phyloP scores from a whole-genome alignment of 176 grass and related monocot genomes.

The Pontederia crassipes region DNA sequence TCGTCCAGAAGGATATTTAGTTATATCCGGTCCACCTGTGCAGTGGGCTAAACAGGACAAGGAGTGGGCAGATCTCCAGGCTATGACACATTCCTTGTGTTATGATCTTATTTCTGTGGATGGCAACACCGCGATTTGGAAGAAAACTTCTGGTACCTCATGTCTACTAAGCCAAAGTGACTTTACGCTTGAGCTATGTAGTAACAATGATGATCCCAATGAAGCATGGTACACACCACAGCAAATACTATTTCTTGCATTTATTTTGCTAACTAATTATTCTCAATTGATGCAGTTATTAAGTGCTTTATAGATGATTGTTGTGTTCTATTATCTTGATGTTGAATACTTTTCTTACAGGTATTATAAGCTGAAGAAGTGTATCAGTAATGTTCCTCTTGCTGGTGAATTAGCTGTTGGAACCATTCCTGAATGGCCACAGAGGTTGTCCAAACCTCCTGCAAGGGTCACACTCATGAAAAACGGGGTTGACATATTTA shows the following conservation, averaged over 20 bases:
- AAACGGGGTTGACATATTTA: slow-evolving; percentile 50
- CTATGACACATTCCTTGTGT: slow-evolving; percentile 48
- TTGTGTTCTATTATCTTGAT: slow-evolving; percentile 10
- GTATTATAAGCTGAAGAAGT: slow-evolving; percentile 88
- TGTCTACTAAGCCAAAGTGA: slow-evolving; percentile 55
- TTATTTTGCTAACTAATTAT: not conserved
- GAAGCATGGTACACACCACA: slow-evolving; percentile 66
- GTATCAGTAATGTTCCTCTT: slow-evolving; percentile 43
- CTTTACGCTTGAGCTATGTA: slow-evolving; percentile 54
- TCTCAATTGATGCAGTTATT: too few species aligned
- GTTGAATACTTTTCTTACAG: slow-evolving; percentile 25
- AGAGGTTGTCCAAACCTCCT: slow-evolving; percentile 56
- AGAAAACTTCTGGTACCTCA: slow-evolving; percentile 42
- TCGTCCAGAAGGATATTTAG: slow-evolving; percentile 70
- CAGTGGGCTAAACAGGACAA: slow-evolving; percentile 87
- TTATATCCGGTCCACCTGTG: slow-evolving; percentile 87
- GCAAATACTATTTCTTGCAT: not conserved
- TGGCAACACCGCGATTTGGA: slow-evolving; percentile 91
- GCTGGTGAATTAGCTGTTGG: slow-evolving; percentile 45
- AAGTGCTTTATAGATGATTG: not conserved
- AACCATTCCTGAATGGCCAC: slow-evolving; percentile 59
- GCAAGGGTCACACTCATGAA: slow-evolving; percentile 50
- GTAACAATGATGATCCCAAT: slow-evolving; percentile 58
- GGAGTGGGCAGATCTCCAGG: slow-evolving; percentile 72
- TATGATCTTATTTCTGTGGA: slow-evolving; percentile 66